phyloP scores from a whole-genome alignment of 2,329 filamentous ascomycete genomes.

The Hymenoscyphus scutula region DNA sequence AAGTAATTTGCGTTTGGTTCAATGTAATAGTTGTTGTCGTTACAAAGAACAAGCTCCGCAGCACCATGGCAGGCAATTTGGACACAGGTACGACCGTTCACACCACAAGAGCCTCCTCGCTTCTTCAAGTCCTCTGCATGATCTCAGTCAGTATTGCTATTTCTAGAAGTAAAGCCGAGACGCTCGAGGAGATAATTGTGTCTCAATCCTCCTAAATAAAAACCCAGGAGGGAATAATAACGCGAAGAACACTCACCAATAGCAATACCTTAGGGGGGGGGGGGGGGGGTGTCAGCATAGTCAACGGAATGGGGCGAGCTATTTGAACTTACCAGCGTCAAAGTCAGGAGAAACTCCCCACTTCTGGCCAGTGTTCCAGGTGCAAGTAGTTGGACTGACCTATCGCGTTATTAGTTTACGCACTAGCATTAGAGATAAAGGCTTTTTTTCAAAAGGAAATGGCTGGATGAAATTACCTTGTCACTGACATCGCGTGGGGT shows the following conservation, averaged over 20 bases:
- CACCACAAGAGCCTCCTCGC: neutral
- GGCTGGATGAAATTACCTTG: no score
- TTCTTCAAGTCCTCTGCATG: neutral
- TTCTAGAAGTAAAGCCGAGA: no score
- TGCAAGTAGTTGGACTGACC: neutral
- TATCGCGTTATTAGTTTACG: neutral
- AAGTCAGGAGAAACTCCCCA: neutral
- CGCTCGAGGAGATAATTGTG: no score
- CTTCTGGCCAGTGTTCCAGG: neutral
- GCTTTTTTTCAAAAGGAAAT: no score
- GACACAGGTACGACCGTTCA: neutral
- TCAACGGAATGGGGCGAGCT: neutral
- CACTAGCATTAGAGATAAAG: neutral
- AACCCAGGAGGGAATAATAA: no score
- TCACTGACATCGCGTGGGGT: neutral
- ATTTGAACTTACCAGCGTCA: neutral
- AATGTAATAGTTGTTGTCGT: neutral
- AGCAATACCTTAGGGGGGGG: no score
- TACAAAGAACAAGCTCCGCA: neutral
- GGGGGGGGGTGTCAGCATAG: no score
- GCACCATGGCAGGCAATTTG: neutral
- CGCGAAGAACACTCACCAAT: no score
- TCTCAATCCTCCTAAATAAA: no score
- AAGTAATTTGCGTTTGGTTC: neutral
- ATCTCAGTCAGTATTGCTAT: no score